phyloP scores from a whole-genome alignment of 2,329 filamentous ascomycete genomes.

The Aureobasidium uvarum region DNA sequence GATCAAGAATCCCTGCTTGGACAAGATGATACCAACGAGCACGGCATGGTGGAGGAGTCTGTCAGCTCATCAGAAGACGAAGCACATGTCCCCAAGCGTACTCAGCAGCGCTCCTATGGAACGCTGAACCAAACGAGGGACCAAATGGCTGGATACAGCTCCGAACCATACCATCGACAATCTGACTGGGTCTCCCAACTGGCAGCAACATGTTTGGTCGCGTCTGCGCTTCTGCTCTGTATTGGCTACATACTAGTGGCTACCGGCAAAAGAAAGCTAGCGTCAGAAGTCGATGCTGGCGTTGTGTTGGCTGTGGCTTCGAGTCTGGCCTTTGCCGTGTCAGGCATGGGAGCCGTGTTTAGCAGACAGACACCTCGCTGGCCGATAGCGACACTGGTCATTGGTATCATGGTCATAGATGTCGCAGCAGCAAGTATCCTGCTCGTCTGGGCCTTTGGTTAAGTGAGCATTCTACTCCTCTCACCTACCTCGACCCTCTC shows the following conservation, averaged over 20 bases:
- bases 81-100: conserved; percentile 11
- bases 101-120: conserved; percentile 41
- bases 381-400: conserved; percentile 48
- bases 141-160: conserved; percentile 17
- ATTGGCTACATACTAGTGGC: conserved; percentile 64
- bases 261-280: conserved; percentile 66
- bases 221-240: conserved; percentile 62
- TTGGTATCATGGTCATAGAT: conserved; percentile 47
- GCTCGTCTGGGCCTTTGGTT: conserved; percentile 49
- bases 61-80: conserved; percentile 38
- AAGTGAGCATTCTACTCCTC: neutral
- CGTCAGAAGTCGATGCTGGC: conserved; percentile 70
- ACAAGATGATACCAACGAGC: conserved; percentile 23
- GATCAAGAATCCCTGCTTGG: conserved; percentile 33
- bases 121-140: neutral
- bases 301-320: conserved; percentile 67
- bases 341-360: conserved; percentile 59
- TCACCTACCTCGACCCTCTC: neutral
- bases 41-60: conserved; percentile 30
- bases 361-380: conserved; percentile 51
- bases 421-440: conserved; percentile 54
- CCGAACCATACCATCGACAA: neutral
- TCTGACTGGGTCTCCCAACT: conserved; percentile 32
- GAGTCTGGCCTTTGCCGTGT: conserved; percentile 63
- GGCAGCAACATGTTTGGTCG: conserved; percentile 55